Evolutionary conservation across 2,329 filamentous ascomycete genomes (phyloP).

Genomic region (Cordyceps farinosa): DNA sequence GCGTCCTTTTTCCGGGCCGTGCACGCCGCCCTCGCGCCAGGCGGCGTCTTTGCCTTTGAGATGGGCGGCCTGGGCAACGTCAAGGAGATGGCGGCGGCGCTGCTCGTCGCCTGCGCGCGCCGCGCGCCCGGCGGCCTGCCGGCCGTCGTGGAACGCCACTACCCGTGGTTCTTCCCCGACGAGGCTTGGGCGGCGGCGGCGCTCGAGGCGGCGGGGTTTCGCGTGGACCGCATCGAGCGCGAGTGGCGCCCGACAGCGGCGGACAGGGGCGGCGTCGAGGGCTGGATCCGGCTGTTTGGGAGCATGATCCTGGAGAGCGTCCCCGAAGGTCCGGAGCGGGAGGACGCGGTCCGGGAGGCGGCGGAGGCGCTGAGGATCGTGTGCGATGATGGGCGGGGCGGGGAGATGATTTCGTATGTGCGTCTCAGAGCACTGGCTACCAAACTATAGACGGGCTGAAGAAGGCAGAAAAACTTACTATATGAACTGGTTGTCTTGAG

Average conservation of each 20-base stretch:
- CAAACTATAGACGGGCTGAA: conserved; percentile 27
- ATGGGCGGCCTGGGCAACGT: conserved; percentile 70
- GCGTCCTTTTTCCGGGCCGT: conserved; percentile 51
- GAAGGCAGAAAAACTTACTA: too few relatives aligned
- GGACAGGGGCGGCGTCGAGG: conserved; percentile 58
- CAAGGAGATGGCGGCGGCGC: conserved; percentile 56
- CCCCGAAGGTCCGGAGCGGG: conserved; percentile 41
- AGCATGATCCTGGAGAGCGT: conserved; percentile 55
- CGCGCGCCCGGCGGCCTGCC: conserved; percentile 43
- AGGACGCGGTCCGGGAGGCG: conserved; percentile 51
- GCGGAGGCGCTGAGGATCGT: conserved; percentile 52
- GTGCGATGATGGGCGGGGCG: conserved; percentile 54
- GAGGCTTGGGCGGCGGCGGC: conserved; percentile 53
- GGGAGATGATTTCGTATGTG: conserved; percentile 53
- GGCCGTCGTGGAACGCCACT: conserved; percentile 42
- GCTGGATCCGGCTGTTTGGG: conserved; percentile 64
- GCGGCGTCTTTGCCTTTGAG: conserved; percentile 62
- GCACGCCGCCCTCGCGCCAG: conserved; percentile 48
- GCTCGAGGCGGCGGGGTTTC: conserved; percentile 43
- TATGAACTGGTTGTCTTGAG: too few relatives aligned
- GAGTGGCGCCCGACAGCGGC: conserved; percentile 63
- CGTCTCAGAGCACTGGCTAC: conserved; percentile 47
- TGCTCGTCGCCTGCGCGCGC: conserved; percentile 51
- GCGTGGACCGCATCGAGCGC: conserved; percentile 52
- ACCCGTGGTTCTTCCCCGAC: conserved; percentile 72